Conservation (phyloP, 2,329 filamentous ascomycete species). For the Diaporthe humulicola region DNA sequence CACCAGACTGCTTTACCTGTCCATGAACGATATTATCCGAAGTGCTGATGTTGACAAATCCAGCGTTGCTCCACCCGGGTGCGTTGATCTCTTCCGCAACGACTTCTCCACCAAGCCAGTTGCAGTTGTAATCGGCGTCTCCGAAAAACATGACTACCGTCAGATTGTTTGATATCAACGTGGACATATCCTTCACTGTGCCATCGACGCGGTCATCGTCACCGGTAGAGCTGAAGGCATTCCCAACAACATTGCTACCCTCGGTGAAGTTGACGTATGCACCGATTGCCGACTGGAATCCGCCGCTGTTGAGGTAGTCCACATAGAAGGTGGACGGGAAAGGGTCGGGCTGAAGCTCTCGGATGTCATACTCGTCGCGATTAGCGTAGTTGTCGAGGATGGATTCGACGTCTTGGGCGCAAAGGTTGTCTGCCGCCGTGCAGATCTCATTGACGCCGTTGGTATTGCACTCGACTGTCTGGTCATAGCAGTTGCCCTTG, state of each 20-base stretch:
- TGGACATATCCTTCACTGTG: conserved; percentile 30
- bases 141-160: conserved; percentile 35
- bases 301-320: conserved; percentile 69
- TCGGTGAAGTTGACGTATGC: conserved; percentile 44
- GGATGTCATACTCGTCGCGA: conserved; percentile 72
- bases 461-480: conserved; percentile 66
- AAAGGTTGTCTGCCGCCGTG: conserved; percentile 67
- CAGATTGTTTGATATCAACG: conserved; percentile 28
- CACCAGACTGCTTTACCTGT: conserved; percentile 61
- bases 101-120: conserved; percentile 36
- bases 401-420: conserved; percentile 64
- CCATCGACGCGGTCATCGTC: conserved; percentile 34
- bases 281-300: conserved; percentile 46
- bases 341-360: conserved; percentile 66
- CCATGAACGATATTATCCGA: conserved; percentile 51
- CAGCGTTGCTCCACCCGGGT: conserved; percentile 50
- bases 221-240: conserved; percentile 34
- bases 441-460: conserved; percentile 66
- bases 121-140: conserved; percentile 39
- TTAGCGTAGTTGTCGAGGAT: conserved; percentile 64
- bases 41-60: conserved; percentile 43
- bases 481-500: conserved; percentile 70
- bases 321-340: conserved; percentile 69
- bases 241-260: conserved; percentile 32
- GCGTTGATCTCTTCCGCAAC: conserved; percentile 34